These are phyloP conservation scores for Ulmus americana DNA, from an alignment of 331 rosid genomes.

Conservation along the genomic window DNA sequence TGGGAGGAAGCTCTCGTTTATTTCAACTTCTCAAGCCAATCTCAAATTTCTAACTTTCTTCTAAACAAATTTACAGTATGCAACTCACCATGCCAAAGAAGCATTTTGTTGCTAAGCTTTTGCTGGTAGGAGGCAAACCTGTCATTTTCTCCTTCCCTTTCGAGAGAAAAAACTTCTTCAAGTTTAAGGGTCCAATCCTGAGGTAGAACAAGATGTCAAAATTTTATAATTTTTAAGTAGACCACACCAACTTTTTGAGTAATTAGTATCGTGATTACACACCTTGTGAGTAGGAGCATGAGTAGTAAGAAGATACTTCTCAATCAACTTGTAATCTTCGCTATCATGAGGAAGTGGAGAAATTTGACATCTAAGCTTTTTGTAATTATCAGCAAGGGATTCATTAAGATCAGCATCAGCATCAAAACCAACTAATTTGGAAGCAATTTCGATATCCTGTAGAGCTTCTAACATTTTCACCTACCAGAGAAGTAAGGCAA, in stretches of 20 bases:
- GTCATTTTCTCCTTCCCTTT: constrained; percentile 81
- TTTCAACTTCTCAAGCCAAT: constrained; percentile 8
- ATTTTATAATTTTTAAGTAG: too few relatives aligned
- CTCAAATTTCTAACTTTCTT: constrained; percentile 1
- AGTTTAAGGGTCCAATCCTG: constrained; percentile 97
- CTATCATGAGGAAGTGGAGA: constrained; percentile 75
- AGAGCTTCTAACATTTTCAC: constrained; percentile 99
- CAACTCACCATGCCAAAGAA: constrained; percentile 91
- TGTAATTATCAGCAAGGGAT: constrained; percentile 83
- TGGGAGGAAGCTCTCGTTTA: constrained; percentile 3
- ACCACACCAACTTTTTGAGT: not conserved
- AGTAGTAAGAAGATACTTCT: constrained; percentile 75
- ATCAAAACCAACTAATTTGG: constrained; percentile 89
- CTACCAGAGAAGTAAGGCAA: constrained; percentile 28
- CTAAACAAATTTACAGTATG: not conserved
- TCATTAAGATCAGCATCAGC: constrained; percentile 46
- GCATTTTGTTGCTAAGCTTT: constrained; percentile 78
- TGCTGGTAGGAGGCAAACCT: constrained; percentile 53
- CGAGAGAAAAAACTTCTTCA: constrained; percentile 87
- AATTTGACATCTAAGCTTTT: constrained; percentile 68
- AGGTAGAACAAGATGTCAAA: constrained; percentile 7
- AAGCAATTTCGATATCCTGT: constrained; percentile 95
- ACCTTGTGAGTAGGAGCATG: constrained; percentile 97
- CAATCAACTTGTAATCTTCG: constrained; percentile 67
- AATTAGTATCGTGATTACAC: constrained; percentile 23